phyloP scores from a whole-genome alignment of 2,329 filamentous ascomycete species.

The Verticillium klebahnii region DNA sequence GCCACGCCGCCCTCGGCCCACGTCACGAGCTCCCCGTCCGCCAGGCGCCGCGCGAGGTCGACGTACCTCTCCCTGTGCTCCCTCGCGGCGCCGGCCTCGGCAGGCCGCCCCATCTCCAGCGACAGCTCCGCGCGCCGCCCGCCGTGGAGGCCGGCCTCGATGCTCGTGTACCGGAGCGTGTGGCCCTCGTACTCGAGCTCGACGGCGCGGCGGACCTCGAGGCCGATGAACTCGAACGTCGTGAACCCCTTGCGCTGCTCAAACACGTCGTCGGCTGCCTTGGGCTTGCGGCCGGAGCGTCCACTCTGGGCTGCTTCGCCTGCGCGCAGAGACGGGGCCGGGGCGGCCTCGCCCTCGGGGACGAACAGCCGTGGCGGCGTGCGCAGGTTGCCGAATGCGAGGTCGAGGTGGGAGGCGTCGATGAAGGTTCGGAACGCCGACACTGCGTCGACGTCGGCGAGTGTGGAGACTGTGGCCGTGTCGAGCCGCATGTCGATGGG shows the following conservation, averaged over 20 bases:
- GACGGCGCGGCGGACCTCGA: conserved; percentile 46
- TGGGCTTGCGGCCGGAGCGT: not conserved
- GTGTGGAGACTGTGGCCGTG: conserved; percentile 27
- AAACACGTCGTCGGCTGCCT: conserved; percentile 16
- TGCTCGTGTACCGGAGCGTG: conserved; percentile 44
- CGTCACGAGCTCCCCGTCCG: not conserved
- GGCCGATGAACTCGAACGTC: conserved; percentile 35
- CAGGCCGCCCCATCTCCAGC: conserved; percentile 28
- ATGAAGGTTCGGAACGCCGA: conserved; percentile 39
- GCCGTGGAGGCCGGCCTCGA: conserved; percentile 46
- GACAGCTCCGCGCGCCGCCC: conserved; percentile 47
- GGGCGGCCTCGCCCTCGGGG: conserved; percentile 19
- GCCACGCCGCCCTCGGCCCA: not conserved
- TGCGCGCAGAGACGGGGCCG: not conserved
- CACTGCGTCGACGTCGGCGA: conserved; percentile 13
- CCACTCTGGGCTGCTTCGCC: not conserved
- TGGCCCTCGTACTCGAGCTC: conserved; percentile 37
- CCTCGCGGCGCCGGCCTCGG: not conserved
- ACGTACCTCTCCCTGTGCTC: not conserved
- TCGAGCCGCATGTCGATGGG: conserved; percentile 44
- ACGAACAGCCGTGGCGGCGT: conserved; percentile 31
- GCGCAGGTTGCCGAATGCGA: conserved; percentile 34
- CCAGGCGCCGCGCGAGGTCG: not conserved
- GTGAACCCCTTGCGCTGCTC: not conserved
- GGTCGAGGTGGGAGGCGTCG: conserved; percentile 36